Percentiles rank a stretch among this genome's conserved stretches.
These are phyloP conservation scores for Cnidoscolus chayamansa DNA, from an alignment of 441 rosid genomes.

Conservation along the genomic window DNA sequence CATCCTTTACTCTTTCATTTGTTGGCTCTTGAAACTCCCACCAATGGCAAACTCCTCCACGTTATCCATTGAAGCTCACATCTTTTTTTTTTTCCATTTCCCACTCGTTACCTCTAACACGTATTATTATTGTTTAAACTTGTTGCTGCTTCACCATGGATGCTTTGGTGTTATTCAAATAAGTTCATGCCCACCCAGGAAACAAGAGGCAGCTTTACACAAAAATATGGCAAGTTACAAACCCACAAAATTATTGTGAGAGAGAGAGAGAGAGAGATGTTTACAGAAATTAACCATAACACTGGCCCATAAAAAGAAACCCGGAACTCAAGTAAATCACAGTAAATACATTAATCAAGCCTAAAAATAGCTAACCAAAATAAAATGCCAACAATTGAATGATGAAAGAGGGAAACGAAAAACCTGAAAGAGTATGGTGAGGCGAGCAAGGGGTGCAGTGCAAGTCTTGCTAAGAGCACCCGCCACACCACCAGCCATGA, in stretches of 20 bases:
- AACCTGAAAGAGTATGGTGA: conserved; percentile 94
- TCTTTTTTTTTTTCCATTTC: background rate
- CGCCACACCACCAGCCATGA: conserved; percentile 85
- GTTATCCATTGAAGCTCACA: background rate
- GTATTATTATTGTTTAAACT: background rate
- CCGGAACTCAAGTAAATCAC: background rate
- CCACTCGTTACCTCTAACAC: background rate
- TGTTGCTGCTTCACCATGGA: too few relatives aligned
- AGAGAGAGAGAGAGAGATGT: background rate
- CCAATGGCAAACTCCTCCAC: too few relatives aligned
- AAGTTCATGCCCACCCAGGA: background rate
- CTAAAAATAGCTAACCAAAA: background rate
- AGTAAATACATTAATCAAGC: background rate
- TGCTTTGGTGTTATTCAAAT: background rate
- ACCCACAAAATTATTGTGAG: too few relatives aligned
- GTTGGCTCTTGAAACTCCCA: background rate
- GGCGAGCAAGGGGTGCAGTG: conserved; percentile 94
- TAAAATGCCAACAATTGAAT: background rate
- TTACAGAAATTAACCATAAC: background rate
- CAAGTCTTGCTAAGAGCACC: conserved; percentile 95
- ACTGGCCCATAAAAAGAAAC: background rate
- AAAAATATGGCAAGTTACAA: background rate
- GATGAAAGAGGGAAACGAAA: background rate
- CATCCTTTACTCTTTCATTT: background rate
- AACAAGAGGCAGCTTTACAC: background rate